Evolutionary conservation across 345 rosid species (phyloP), one percentile per base, ranked within the genome.

Genomic region (Cardiospermum halicacabum): DNA sequence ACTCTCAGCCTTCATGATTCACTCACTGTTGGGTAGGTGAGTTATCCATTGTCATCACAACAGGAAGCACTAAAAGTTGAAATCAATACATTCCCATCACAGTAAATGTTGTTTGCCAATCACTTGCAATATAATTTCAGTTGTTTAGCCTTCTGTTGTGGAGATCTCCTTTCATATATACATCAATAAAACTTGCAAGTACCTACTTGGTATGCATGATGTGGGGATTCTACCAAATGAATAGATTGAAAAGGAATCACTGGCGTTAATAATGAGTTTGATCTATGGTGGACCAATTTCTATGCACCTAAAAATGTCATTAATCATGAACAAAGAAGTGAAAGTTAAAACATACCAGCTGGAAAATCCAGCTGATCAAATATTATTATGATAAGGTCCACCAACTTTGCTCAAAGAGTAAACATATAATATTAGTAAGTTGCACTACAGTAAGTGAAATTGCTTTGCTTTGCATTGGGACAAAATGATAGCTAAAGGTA

Each of bases 401-500:
- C 75, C 58, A 49, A 19, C 64, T 48, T 65, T 60, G 24, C 8
- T n/a, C n/a, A n/a, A n/a, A n/a, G n/a, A n/a, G n/a, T n/a, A n/a
- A n/a, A n/a, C n/a, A n/a, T n/a, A n/a, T n/a, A n/a, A n/a, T n/a
- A n/a, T n/a, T n/a, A n/a, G n/a, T n/a, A n/a, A n/a, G n/a, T n/a
- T n/a, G n/a, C n/a, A n/a, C n/a, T n/a, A 63, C 21, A 18, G 2
- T 18, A 27, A 39, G 25, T 53, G 62, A 27, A 65, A 53, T 69
- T 75, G 77, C 83, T 79, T 69, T 75, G 77, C 83, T 79, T 79
- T 25, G 47, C 53, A 60, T 36, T 64, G 15, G 78, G 80, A 61
- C 50, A 65, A 69, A 70, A 79, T 60, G 70, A 72, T 67, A 12
- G 62, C 43, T 7, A 37, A 43, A n/a, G n/a, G n/a, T n/a, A n/a